Conservation (phyloP, 306 rosid species). For the Cucurbita pepo region DNA sequence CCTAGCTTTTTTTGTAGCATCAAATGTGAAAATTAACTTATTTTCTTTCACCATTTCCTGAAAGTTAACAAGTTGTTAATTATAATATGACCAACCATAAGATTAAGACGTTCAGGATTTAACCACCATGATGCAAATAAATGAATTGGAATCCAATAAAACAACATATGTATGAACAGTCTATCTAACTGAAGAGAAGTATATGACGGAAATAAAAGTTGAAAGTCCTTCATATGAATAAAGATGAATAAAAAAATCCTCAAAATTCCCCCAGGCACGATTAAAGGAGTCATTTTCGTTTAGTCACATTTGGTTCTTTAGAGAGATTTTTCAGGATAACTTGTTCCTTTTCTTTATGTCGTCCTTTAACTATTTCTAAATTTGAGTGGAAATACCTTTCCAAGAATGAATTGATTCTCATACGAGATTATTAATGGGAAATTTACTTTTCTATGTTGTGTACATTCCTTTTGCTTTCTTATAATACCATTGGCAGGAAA, state of each 20-base stretch:
- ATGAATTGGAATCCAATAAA: background rate
- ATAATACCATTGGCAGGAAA: background rate
- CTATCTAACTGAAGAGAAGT: background rate
- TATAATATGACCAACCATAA: background rate
- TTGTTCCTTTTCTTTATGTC: background rate
- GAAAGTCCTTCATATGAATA: background rate
- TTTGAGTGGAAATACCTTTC: background rate
- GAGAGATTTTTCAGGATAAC: background rate
- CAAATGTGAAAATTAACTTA: constrained; percentile 61
- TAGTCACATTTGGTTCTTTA: background rate
- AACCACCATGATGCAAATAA: background rate
- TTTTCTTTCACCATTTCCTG: constrained; percentile 98
- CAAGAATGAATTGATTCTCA: background rate
- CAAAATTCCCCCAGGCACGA: background rate
- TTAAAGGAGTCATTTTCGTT: background rate
- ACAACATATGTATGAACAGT: background rate
- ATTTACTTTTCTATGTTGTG: background rate
- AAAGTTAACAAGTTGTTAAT: constrained; percentile 8
- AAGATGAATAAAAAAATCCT: background rate
- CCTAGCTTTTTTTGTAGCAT: constrained; percentile 70
- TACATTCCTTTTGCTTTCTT: background rate
- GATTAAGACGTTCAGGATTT: background rate
- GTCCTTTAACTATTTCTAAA: background rate
- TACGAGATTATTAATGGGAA: background rate
- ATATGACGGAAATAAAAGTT: background rate